phyloP scores from a whole-genome alignment of 2,329 filamentous ascomycete genomes.

The Trichoderma sp. region DNA sequence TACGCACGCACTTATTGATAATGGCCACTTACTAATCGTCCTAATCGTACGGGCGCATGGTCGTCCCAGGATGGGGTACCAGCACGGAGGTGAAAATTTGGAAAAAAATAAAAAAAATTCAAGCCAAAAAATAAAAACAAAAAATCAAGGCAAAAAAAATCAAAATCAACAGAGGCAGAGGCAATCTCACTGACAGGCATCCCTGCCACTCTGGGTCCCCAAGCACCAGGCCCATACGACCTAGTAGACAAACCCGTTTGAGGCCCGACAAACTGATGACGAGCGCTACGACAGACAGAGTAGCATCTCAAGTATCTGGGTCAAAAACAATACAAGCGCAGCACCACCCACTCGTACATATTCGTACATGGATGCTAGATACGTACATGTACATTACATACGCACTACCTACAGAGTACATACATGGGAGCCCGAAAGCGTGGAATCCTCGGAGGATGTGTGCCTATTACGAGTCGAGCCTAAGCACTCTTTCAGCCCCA shows the following conservation, averaged over 20 bases:
- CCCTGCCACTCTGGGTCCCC: background rate
- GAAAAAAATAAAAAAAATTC: background rate
- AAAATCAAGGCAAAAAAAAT: background rate
- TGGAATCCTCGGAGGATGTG: slow-evolving; percentile 1
- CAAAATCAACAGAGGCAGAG: background rate
- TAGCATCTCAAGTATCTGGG: background rate
- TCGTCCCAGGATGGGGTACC: background rate
- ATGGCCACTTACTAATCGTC: background rate
- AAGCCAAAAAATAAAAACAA: background rate
- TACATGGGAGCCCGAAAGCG: slow-evolving; percentile 14
- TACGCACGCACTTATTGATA: slow-evolving; percentile 9
- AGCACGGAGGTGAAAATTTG: background rate
- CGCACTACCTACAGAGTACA: slow-evolving; percentile 8
- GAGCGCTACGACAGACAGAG: background rate
- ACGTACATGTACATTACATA: slow-evolving; percentile 15
- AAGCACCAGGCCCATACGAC: background rate
- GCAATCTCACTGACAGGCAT: slow-evolving; percentile 8
- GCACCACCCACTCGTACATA: background rate
- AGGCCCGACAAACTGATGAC: slow-evolving; percentile 11
- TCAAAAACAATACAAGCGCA: background rate
- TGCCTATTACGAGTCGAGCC: slow-evolving; percentile 1
- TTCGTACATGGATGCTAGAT: background rate
- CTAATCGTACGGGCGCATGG: slow-evolving; percentile 9
- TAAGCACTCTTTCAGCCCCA: background rate
- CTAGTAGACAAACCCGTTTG: slow-evolving; percentile 3